Conservation (phyloP, 1,139 yeast genomes). For the Hemisphaericaspora xylanilytica region DNA sequence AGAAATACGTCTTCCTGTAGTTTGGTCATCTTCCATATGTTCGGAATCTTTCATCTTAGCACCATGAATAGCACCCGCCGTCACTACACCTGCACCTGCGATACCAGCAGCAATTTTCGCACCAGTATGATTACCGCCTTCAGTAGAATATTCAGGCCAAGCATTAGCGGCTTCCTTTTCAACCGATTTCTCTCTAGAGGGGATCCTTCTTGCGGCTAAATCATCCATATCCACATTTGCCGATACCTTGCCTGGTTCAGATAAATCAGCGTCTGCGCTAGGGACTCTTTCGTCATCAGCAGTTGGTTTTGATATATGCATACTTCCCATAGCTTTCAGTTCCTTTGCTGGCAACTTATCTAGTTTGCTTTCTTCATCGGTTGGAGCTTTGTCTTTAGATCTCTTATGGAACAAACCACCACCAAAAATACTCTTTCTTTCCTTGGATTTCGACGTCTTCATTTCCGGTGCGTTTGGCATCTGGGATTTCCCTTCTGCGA, state of each 20-base stretch:
- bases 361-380: background rate
- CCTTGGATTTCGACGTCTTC: background rate
- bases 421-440: background rate
- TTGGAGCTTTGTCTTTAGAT: conserved; percentile 1
- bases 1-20: background rate
- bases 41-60: background rate
- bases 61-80: conserved; percentile 10
- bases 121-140: conserved; percentile 1
- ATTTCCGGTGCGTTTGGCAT: background rate
- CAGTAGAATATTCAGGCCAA: conserved; percentile 1
- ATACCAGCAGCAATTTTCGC: conserved; percentile 7
- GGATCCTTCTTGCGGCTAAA: too few species aligned
- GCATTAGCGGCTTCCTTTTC: background rate
- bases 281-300: background rate
- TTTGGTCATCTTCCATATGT: conserved; percentile 1
- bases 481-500: too few species aligned
- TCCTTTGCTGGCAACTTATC: background rate
- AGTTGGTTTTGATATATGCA: conserved; percentile 1
- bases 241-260: background rate
- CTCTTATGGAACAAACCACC: conserved; percentile 2
- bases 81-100: conserved; percentile 9
- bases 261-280: background rate
- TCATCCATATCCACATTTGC: background rate
- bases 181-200: background rate
- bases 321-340: background rate